Evolutionary conservation across 306 rosid genomes (phyloP).

Genomic region (Purshia tridentata): DNA sequence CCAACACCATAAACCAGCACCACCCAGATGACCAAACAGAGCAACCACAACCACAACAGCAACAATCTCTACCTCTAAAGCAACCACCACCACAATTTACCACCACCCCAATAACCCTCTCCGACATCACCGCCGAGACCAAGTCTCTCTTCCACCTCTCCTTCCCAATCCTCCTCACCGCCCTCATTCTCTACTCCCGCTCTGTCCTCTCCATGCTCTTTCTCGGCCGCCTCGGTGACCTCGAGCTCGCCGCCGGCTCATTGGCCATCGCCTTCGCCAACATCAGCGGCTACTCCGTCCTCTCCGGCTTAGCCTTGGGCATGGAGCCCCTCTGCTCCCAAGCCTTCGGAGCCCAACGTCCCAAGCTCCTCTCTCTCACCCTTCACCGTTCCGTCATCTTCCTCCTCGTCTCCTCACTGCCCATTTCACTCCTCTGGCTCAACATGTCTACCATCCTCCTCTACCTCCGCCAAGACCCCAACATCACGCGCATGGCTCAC

Average conservation of each 20-base stretch:
- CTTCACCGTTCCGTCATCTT: conserved; percentile 79
- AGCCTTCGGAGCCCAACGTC: conserved; percentile 87
- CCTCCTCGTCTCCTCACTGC: conserved; percentile 55
- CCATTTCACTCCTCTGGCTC: conserved; percentile 78
- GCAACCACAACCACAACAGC: too few species aligned
- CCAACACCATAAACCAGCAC: conserved; percentile 6
- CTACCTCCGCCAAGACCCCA: conserved; percentile 42
- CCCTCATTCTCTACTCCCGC: conserved; percentile 78
- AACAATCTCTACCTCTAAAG: neutral
- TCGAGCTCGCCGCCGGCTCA: conserved; percentile 69
- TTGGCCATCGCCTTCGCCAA: conserved; percentile 92
- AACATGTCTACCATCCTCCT: conserved; percentile 54
- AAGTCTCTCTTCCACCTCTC: conserved; percentile 56
- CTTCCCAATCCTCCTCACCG: conserved; percentile 63
- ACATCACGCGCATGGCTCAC: conserved; percentile 52
- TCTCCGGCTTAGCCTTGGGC: conserved; percentile 75
- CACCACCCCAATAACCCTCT: conserved; percentile 8
- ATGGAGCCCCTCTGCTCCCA: conserved; percentile 96
- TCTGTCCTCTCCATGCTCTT: conserved; percentile 81
- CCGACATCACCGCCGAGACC: conserved; percentile 36
- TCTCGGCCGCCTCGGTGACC: conserved; percentile 70
- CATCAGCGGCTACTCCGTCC: conserved; percentile 83
- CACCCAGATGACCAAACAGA: neutral
- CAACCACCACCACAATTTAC: neutral
- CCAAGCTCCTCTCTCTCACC: conserved; percentile 63